A percentile compares a stretch with the other conserved stretches of the same genome.
These are phyloP conservation scores for Chlamydomonas schloesseri DNA, from an alignment of 139 green algal genomes.

Conservation along the genomic window DNA sequence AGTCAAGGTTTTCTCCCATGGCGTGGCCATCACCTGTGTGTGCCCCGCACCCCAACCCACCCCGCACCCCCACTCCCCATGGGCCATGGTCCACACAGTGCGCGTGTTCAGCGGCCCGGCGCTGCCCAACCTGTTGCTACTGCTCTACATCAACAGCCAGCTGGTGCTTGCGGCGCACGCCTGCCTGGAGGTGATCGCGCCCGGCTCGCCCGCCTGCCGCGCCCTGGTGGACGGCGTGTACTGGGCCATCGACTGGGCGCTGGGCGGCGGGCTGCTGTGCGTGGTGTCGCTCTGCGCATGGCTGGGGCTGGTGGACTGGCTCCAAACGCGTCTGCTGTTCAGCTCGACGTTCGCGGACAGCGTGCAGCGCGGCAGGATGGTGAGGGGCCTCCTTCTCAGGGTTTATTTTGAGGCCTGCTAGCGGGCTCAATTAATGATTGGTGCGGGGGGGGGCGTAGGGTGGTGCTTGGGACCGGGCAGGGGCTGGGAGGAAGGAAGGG, in stretches of 20 bases:
- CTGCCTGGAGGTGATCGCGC: not conserved
- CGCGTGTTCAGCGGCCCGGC: not conserved
- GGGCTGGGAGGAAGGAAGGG: too few species aligned
- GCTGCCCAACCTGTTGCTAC: conserved; percentile 3
- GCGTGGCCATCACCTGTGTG: too few species aligned
- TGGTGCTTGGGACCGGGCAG: too few species aligned
- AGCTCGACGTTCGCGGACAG: conserved; percentile 18
- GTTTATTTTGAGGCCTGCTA: too few species aligned
- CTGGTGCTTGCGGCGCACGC: conserved; percentile 5
- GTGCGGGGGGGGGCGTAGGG: too few species aligned
- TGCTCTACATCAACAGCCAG: conserved; percentile 34
- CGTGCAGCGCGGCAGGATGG: conserved; percentile 22
- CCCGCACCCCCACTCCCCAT: not conserved
- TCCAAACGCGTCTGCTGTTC: conserved; percentile 34
- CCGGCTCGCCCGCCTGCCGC: not conserved
- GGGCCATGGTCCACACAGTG: not conserved
- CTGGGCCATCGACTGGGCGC: conserved; percentile 3
- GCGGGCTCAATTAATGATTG: too few species aligned
- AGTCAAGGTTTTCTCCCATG: too few species aligned
- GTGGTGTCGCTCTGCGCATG: not conserved
- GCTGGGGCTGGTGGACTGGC: not conserved
- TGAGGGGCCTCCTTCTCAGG: not conserved
- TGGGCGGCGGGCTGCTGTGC: conserved; percentile 9
- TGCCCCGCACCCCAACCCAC: not conserved
- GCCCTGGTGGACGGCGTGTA: conserved; percentile 16